A percentile compares a stretch with the other conserved stretches of the same genome.
Conservation (phyloP, 306 rosid species). For the Calophaca sinica region DNA sequence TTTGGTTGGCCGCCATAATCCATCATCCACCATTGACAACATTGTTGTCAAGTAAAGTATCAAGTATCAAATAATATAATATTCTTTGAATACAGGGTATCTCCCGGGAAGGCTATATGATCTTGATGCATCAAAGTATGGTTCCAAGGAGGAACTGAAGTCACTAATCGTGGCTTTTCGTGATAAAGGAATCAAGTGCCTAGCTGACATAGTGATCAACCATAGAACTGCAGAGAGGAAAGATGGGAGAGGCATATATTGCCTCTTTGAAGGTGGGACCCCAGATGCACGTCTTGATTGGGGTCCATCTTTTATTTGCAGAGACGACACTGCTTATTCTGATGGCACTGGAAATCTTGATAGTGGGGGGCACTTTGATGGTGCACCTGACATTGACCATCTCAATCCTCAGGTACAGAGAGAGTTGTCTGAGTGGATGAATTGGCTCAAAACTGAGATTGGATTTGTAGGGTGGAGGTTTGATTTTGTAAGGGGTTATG, state of each 20-base stretch:
- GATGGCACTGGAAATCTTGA: conserved; percentile 80
- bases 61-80: no score
- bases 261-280: conserved; percentile 88
- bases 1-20: no score
- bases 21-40: no score
- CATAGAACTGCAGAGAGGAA: conserved; percentile 80
- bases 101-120: conserved; percentile 89
- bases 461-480: conserved; percentile 85
- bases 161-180: conserved; percentile 57
- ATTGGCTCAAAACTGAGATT: conserved; percentile 71
- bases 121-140: conserved; percentile 77
- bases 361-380: conserved; percentile 47
- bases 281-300: conserved; percentile 71
- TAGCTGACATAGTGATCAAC: conserved; percentile 89
- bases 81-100: conserved; percentile 53
- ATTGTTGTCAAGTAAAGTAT: no score
- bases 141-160: conserved; percentile 66
- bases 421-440: conserved; percentile 83
- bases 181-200: conserved; percentile 57
- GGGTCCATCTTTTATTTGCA: conserved; percentile 80
- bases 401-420: conserved; percentile 72
- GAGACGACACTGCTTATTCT: conserved; percentile 69
- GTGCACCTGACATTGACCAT: conserved; percentile 82
- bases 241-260: conserved; percentile 70
- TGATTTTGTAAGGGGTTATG: conserved; percentile 78